Base-by-base conservation (phyloP, 2,329 filamentous ascomycete species). In the Akanthomyces lecanii region DNA sequence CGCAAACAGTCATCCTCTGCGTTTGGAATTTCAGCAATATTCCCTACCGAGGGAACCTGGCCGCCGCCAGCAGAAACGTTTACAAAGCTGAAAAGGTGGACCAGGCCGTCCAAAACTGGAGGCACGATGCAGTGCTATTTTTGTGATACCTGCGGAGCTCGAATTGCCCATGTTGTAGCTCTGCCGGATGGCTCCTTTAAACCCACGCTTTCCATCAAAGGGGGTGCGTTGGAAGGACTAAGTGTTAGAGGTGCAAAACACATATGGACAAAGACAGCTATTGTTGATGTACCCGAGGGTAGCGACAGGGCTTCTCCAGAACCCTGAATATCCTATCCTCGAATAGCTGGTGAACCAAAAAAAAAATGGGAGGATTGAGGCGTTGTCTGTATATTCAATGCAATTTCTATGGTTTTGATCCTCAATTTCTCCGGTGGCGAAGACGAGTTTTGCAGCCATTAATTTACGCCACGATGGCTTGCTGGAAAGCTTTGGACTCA, bases 401-500 rank as follows among this genome's bases (percentile, higher is more conserved):
- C 51, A 57, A 65, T 65, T 65, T 63, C 64, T 68, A 36, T 50
- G 16, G 21, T 42, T 16, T 25, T 11, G 10, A 36, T 10, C n/a
- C 36, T 56, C n/a, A n/a, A 21, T 51, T 11, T 23, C 33, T 21
- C 33, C 44, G 14, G n/a, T 38, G 5, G 11, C 28, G 25, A 33
- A 16, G n/a, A 23, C 36, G 16, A 18, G 16, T 8, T 50, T 55
- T n/a, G 38, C 16, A 30, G 8, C 28, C n/a, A n/a, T 16, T 57
- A 8, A 23, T 62, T 63, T 64, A 72, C n/a, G 58, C 74, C 52
- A 69, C 69, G 58, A 86, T 73, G 10, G 79, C 81, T 64, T 68
- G 77, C 68, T 80, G 65, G 68, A 88, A 88, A 0, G 79, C 78
- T 50, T 72, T 70, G 63, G 80, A 83, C 73, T 88, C 85, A 61